phyloP scores from a whole-genome alignment of 805 yeast species.

The Pichia heedii region DNA sequence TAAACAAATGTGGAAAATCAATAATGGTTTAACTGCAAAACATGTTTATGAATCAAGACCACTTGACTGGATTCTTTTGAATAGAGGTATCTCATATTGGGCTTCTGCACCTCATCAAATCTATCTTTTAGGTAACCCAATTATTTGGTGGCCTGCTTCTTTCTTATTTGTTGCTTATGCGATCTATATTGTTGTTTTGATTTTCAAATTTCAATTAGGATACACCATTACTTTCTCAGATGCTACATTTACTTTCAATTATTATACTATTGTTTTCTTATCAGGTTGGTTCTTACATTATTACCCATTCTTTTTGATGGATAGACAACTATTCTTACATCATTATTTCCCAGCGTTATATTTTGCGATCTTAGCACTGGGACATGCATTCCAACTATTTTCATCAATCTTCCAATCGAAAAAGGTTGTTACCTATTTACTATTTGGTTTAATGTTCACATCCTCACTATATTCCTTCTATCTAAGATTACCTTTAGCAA shows the following conservation, averaged over 20 bases:
- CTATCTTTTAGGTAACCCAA: conserved; percentile 71
- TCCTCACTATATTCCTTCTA: conserved; percentile 46
- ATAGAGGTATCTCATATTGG: conserved; percentile 82
- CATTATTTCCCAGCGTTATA: conserved; percentile 91
- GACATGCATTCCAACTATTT: conserved; percentile 26
- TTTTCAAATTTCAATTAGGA: conserved; percentile 59
- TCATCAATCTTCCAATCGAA: conserved; percentile 27
- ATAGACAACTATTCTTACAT: conserved; percentile 85
- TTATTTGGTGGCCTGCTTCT: conserved; percentile 68
- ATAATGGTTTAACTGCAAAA: conserved; percentile 56
- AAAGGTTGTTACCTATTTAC: conserved; percentile 34
- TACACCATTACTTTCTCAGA: conserved; percentile 36
- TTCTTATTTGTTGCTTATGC: conserved; percentile 42
- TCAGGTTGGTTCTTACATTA: conserved; percentile 69
- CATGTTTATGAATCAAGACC: conserved; percentile 71
- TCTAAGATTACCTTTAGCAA: conserved; percentile 61
- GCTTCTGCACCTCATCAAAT: conserved; percentile 43
- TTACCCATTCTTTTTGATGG: conserved; percentile 77
- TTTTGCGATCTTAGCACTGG: conserved; percentile 40
- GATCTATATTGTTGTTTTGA: conserved; percentile 37
- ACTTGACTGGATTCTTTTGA: conserved; percentile 61
- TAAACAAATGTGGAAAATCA: conserved; percentile 68
- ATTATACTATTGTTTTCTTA: conserved; percentile 51
- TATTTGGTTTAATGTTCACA: conserved; percentile 41
- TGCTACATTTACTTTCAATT: conserved; percentile 54